These are phyloP conservation scores for Pinus tabuliformis DNA, from an alignment of 75 land plant genomes.

Conservation along the genomic window DNA sequence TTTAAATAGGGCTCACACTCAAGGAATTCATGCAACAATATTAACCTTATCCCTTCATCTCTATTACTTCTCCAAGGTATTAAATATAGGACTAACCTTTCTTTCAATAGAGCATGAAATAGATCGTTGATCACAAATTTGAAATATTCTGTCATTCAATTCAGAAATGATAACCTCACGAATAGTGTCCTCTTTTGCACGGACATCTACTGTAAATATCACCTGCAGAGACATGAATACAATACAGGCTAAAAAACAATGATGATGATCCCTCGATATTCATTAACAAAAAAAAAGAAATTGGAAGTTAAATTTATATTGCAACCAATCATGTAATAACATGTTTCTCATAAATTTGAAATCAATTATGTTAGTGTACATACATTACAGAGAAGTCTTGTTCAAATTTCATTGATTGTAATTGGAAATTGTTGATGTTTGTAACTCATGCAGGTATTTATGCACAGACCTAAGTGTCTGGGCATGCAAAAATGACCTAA, in stretches of 20 bases:
- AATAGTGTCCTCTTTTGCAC: constrained; percentile 72
- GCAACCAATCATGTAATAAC: background rate
- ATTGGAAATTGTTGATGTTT: too few species aligned
- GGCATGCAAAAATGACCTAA: too few species aligned
- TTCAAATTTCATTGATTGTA: too few species aligned
- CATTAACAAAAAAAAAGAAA: too few species aligned
- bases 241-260: too few species aligned
- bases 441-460: too few species aligned
- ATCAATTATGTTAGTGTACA: background rate
- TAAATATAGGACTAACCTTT: constrained; percentile 55
- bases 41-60: background rate
- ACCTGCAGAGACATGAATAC: constrained; percentile 55
- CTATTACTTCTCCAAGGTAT: background rate
- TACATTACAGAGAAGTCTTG: background rate
- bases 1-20: background rate
- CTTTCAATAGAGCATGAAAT: constrained; percentile 69
- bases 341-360: background rate
- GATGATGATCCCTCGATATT: background rate
- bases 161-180: constrained; percentile 61
- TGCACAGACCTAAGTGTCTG: too few species aligned
- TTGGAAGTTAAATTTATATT: background rate
- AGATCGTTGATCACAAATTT: constrained; percentile 66
- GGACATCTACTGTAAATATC: constrained; percentile 82
- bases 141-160: constrained; percentile 37
- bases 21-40: background rate